Evolutionary conservation across 2,329 filamentous ascomycete species (phyloP).

Genomic region (Arthroderma uncinatum): DNA sequence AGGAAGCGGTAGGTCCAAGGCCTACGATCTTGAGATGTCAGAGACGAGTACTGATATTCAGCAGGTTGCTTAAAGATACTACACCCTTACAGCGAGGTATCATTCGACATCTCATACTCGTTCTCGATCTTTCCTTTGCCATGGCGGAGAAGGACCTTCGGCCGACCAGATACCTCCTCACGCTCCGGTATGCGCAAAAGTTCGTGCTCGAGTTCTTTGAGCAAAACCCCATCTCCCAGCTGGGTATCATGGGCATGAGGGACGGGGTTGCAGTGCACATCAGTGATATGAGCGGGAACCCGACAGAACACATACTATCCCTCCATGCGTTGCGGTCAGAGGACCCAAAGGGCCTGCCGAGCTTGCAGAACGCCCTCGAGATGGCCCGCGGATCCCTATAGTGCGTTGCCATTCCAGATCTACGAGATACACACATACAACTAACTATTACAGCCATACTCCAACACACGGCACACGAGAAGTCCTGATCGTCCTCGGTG

Average conservation of each 20-base stretch:
- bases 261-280: conserved; percentile 80
- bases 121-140: conserved; percentile 82
- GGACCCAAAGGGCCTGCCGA: conserved; percentile 64
- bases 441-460: conserved; percentile 53
- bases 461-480: conserved; percentile 89
- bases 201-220: conserved; percentile 95
- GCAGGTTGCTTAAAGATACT: conserved; percentile 66
- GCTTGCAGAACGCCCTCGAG: conserved; percentile 87
- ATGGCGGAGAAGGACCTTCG: conserved; percentile 94
- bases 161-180: conserved; percentile 73
- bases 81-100: conserved; percentile 93
- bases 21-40: too few relatives aligned
- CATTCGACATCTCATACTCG: conserved; percentile 86
- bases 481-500: conserved; percentile 83
- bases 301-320: conserved; percentile 71
- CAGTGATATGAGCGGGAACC: conserved; percentile 84
- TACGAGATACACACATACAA: background rate
- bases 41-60: conserved; percentile 12
- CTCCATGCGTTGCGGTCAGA: conserved; percentile 55
- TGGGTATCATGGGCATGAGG: conserved; percentile 84
- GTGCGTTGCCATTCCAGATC: conserved; percentile 34
- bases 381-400: conserved; percentile 89
- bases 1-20: conserved; percentile 47
- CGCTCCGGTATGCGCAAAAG: conserved; percentile 68
- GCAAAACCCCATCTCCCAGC: conserved; percentile 94